Conservation (phyloP, 2,329 filamentous ascomycete genomes). For the Macroventuria anomochaeta region DNA sequence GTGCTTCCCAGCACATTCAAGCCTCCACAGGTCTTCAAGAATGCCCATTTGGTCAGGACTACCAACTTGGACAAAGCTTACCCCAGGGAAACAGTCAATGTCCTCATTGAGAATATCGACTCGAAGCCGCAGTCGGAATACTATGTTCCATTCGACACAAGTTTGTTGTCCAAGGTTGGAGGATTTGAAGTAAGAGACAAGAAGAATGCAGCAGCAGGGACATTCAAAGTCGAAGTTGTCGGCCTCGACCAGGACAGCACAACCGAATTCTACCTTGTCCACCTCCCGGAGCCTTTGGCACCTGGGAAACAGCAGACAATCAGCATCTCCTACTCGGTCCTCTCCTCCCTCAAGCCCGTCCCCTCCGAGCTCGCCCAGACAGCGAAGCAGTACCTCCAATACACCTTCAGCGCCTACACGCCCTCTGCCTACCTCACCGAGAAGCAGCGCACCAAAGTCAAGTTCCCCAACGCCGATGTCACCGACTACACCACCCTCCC, state of each 20-base stretch:
- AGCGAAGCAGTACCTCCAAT: constrained; percentile 84
- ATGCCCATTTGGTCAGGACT: constrained; percentile 86
- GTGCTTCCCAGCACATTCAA: constrained; percentile 67
- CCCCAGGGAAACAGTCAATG: constrained; percentile 87
- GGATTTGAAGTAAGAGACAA: constrained; percentile 92
- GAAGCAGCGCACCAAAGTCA: constrained; percentile 98
- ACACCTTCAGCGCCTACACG: constrained; percentile 84
- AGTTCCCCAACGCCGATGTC: constrained; percentile 77
- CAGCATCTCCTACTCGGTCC: constrained; percentile 81
- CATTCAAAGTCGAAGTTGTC: constrained; percentile 73
- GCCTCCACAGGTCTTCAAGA: constrained; percentile 91
- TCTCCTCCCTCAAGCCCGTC: constrained; percentile 79
- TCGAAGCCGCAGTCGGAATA: constrained; percentile 83
- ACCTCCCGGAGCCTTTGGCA: constrained; percentile 75
- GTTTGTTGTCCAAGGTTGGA: constrained; percentile 77
- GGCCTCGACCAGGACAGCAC: constrained; percentile 59
- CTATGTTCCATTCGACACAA: constrained; percentile 83
- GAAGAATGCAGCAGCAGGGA: constrained; percentile 72
- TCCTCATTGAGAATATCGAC: constrained; percentile 89
- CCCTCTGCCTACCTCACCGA: constrained; percentile 82
- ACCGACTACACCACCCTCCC: constrained; percentile 84
- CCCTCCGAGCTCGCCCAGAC: constrained; percentile 83
- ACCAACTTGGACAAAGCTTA: constrained; percentile 95
- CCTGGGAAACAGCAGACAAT: constrained; percentile 82
- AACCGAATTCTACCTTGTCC: constrained; percentile 80